Percentiles rank a stretch among this genome's conserved stretches.
Evolutionary conservation across 2,329 filamentous ascomycete species (phyloP).

Genomic region (Monilinia aucupariae): DNA sequence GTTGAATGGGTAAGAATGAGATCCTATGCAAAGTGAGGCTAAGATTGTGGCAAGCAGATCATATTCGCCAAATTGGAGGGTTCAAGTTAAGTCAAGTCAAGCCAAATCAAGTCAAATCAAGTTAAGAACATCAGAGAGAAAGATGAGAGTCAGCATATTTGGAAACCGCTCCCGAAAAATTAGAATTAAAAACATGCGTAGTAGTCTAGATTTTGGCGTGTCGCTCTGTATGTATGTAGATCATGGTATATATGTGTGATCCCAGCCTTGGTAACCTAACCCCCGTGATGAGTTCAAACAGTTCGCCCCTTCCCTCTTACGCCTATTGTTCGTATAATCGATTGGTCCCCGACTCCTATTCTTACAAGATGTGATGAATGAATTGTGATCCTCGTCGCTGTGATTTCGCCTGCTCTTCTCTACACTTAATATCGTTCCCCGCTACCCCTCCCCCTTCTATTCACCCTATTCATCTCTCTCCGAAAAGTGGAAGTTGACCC

Average conservation of each 20-base stretch:
- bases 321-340: background rate
- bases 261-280: background rate
- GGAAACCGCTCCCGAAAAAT: background rate
- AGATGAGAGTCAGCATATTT: no score
- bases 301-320: background rate
- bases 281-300: background rate
- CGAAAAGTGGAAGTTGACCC: background rate
- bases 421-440: background rate
- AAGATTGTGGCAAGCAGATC: no score
- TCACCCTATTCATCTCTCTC: background rate
- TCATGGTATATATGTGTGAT: background rate
- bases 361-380: background rate
- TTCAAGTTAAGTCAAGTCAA: no score
- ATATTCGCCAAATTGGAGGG: no score
- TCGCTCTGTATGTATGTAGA: background rate
- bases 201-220: background rate
- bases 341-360: background rate
- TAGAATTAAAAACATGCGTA: background rate
- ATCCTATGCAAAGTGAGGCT: no score
- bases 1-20: no score
- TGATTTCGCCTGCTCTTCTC: no score
- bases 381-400: background rate
- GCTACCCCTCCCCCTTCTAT: no score
- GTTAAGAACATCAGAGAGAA: background rate
- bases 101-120: no score